phyloP scores from a whole-genome alignment of 495 filamentous ascomycete genomes.

The Extremus antarcticus region DNA sequence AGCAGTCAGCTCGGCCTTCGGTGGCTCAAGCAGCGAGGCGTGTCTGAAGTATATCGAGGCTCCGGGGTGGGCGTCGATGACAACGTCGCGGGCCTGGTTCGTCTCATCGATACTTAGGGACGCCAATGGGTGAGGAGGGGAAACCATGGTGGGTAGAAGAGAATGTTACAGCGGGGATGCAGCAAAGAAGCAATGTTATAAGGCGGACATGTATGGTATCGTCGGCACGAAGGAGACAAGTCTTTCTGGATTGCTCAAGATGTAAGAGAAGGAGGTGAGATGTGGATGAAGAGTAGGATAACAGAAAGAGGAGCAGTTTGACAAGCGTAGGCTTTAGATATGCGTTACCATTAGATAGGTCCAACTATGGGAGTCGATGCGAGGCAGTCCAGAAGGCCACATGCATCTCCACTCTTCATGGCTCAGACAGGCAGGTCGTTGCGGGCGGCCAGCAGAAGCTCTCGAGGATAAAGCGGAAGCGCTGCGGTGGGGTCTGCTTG shows the following conservation, averaged over 20 bases:
- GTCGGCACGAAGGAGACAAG: too few relatives aligned
- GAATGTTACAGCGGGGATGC: background rate
- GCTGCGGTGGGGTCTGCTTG: too few relatives aligned
- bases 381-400: background rate
- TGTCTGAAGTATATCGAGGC: constrained; percentile 42
- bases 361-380: too few relatives aligned
- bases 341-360: background rate
- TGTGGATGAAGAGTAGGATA: too few relatives aligned
- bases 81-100: constrained; percentile 38
- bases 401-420: background rate
- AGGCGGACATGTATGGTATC: background rate
- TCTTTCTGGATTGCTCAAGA: too few relatives aligned
- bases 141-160: constrained; percentile 16
- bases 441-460: background rate
- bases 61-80: constrained; percentile 33
- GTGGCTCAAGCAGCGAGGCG: constrained; percentile 43
- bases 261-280: background rate
- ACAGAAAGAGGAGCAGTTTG: background rate
- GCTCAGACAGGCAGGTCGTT: background rate
- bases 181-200: background rate
- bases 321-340: background rate
- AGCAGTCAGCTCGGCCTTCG: constrained; percentile 36
- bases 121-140: constrained; percentile 35
- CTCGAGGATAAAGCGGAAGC: too few relatives aligned
- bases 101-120: constrained; percentile 40